phyloP scores from a whole-genome alignment of 129 eudicot genomes.

The Saposhnikovia divaricata region DNA sequence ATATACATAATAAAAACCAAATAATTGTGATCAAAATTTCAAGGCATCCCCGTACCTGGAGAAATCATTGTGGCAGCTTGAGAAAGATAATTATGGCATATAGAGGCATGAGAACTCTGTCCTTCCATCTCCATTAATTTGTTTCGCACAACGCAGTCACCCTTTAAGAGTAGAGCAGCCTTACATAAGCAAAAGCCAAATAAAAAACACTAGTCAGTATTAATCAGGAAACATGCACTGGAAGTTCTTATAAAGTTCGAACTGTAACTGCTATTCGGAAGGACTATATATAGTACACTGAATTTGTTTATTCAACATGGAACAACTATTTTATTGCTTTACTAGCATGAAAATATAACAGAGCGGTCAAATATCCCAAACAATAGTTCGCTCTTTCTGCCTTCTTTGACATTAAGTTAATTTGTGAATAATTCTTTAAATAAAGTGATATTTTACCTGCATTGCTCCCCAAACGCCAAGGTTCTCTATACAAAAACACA shows the following conservation, averaged over 20 bases:
- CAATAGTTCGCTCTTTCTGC: no score
- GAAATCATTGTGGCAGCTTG: slow-evolving; percentile 46
- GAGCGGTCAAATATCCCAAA: no score
- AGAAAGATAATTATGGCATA: slow-evolving; percentile 48
- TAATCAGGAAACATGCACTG: background rate
- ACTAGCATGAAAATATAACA: no score
- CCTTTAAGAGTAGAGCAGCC: slow-evolving; percentile 72
- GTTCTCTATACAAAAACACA: slow-evolving; percentile 64
- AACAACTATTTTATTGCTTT: background rate
- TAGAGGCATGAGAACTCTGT: slow-evolving; percentile 34
- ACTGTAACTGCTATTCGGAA: background rate
- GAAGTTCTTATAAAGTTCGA: background rate
- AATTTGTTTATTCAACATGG: background rate
- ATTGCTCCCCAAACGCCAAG: slow-evolving; percentile 92
- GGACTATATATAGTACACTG: background rate
- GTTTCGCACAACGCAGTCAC: slow-evolving; percentile 41
- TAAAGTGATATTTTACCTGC: slow-evolving; percentile 39
- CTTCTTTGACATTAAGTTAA: no score
- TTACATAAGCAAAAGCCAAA: slow-evolving; percentile 17
- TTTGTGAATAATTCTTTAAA: no score
- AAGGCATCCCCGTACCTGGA: slow-evolving; percentile 40
- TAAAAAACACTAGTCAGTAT: background rate
- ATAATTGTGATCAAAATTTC: background rate
- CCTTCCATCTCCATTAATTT: slow-evolving; percentile 40
- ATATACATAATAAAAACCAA: background rate